Evolutionary conservation across 176 grass and related monocot species (phyloP).

Genomic region (Cenchrus fungigraminus): DNA sequence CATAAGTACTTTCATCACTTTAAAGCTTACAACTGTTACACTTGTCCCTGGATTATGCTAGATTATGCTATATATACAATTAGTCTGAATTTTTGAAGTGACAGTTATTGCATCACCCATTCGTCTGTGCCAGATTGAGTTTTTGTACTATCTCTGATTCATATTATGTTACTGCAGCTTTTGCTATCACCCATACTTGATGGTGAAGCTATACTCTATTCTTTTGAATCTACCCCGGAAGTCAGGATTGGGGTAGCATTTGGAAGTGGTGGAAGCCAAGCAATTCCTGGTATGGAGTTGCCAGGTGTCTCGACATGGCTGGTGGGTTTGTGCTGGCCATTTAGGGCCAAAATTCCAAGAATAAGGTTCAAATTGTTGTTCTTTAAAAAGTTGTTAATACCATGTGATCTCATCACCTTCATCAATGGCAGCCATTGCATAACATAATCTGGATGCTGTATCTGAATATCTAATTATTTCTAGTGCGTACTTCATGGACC

Average conservation of each 20-base stretch:
- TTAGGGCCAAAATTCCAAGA: not conserved
- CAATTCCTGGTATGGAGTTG: conserved; percentile 82
- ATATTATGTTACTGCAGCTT: conserved; percentile 63
- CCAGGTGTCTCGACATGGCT: conserved; percentile 95
- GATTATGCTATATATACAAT: not conserved
- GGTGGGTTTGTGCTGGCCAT: conserved; percentile 57
- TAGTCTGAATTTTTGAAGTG: conserved; percentile 9
- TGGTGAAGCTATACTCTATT: conserved; percentile 94
- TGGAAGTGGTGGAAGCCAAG: conserved; percentile 85
- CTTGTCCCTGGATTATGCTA: not conserved
- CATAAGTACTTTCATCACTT: not conserved
- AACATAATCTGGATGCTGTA: not conserved
- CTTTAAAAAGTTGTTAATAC: not conserved
- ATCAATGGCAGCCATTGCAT: not conserved
- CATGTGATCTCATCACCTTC: conserved; percentile 2
- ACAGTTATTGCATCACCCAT: not conserved
- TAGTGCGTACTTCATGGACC: conserved; percentile 36
- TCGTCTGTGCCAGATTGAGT: conserved; percentile 19
- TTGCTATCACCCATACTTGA: conserved; percentile 93
- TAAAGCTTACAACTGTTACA: not conserved
- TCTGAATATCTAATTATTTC: conserved; percentile 22
- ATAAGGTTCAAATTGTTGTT: conserved; percentile 8
- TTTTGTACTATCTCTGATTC: conserved; percentile 23
- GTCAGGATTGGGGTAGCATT: conserved; percentile 93
- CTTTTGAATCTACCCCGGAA: conserved; percentile 90